A percentile compares a stretch with the other conserved stretches of the same genome.
These are phyloP conservation scores for Quercus gilva DNA, from an alignment of 306 rosid genomes.

Conservation along the genomic window DNA sequence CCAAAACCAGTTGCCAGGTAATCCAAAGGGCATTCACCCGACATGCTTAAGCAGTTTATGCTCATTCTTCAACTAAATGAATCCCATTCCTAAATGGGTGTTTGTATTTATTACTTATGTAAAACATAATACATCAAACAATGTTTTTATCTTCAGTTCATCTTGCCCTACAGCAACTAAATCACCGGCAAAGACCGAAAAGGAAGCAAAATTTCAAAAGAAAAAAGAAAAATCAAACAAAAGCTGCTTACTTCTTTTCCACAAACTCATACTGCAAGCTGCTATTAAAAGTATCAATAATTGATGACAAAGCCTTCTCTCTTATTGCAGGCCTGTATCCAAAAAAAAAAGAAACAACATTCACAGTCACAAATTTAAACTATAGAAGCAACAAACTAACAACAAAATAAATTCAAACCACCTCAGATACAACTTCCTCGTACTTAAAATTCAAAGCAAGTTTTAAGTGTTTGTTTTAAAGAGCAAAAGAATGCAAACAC, in stretches of 20 bases:
- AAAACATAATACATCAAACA: neutral
- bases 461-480: too few species aligned
- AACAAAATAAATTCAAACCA: neutral
- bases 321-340: constrained; percentile 75
- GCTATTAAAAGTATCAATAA: constrained; percentile 66
- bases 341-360: neutral
- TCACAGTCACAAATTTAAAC: neutral
- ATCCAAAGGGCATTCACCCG: too few species aligned
- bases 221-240: neutral
- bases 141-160: neutral
- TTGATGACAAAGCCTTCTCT: constrained; percentile 65
- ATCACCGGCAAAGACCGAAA: neutral
- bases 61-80: neutral
- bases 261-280: constrained; percentile 70
- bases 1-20: too few species aligned
- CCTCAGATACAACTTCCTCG: neutral
- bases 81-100: neutral
- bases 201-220: neutral
- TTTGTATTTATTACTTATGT: neutral
- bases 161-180: neutral
- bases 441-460: neutral
- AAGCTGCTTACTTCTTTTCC: constrained; percentile 70
- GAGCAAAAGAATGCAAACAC: too few species aligned
- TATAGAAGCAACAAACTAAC: neutral
- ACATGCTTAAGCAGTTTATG: too few species aligned